Base-by-base conservation (phyloP, 257 asterid species). In the Orobanche coerulescens region DNA sequence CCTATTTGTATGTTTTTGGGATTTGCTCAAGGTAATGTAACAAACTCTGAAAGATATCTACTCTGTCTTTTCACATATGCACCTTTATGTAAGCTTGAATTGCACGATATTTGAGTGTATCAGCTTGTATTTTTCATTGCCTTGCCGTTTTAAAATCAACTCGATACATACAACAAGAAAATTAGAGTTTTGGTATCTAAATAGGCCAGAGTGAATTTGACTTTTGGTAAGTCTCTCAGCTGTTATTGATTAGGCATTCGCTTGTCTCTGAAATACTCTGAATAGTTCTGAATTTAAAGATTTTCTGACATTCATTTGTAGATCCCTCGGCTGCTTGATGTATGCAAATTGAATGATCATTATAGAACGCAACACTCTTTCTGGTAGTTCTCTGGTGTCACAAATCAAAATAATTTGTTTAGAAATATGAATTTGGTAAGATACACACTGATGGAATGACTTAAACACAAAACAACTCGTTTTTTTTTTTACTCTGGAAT, bases 1-100 rank as follows among this genome's bases (percentile, higher is more conserved):
- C 93, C 52, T 80, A 81, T 70, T 75, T 91, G 70, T 88, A 88
- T 69, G 77, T 67, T n/a, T n/a, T n/a, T n/a, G n/a, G n/a, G n/a
- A n/a, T n/a, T n/a, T n/a, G n/a, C n/a, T n/a, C n/a, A n/a, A n/a
- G n/a, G n/a, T n/a, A n/a, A n/a, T n/a, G n/a, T n/a, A n/a, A n/a
- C n/a, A n/a, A n/a, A n/a, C n/a, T n/a, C n/a, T n/a, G n/a, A n/a
- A n/a, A n/a, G n/a, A n/a, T n/a, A n/a, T n/a, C n/a, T n/a, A n/a
- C n/a, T n/a, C n/a, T n/a, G n/a, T n/a, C n/a, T n/a, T n/a, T n/a
- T n/a, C n/a, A n/a, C n/a, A n/a, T n/a, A n/a, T n/a, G n/a, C n/a
- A n/a, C n/a, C n/a, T n/a, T n/a, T n/a, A n/a, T n/a, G n/a, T n/a
- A n/a, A n/a, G n/a, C n/a, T n/a, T n/a, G n/a, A n/a, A n/a, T n/a